phyloP scores from a whole-genome alignment of 805 yeast genomes.

The Candida odintsovae region DNA sequence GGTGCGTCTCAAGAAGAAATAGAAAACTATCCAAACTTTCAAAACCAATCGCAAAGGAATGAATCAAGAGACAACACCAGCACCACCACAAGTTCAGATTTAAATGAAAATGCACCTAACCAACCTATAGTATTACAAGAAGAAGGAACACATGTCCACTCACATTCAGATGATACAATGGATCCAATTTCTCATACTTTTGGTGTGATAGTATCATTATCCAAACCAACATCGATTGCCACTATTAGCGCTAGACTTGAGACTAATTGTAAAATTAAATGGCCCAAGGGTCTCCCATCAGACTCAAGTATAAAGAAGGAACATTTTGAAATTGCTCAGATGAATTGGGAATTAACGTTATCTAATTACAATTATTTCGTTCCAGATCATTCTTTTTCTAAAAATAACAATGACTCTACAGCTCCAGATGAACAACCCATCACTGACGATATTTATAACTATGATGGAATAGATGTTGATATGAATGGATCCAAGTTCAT shows the following conservation, averaged over 20 bases:
- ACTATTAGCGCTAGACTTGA: conserved; percentile 37
- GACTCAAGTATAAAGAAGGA: conserved; percentile 39
- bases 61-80: background rate
- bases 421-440: conserved; percentile 11
- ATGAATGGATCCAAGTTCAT: conserved; percentile 6
- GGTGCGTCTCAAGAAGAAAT: conserved; percentile 23
- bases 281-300: conserved; percentile 52
- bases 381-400: conserved; percentile 10
- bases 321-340: conserved; percentile 40
- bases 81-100: background rate
- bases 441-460: conserved; percentile 14
- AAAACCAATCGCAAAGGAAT: background rate
- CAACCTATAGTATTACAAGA: conserved; percentile 21
- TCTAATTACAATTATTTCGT: conserved; percentile 40
- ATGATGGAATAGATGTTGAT: conserved; percentile 5
- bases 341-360: conserved; percentile 40
- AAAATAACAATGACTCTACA: background rate
- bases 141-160: conserved; percentile 29
- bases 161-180: conserved; percentile 27
- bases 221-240: conserved; percentile 33
- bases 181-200: conserved; percentile 45
- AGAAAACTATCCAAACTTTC: conserved; percentile 6
- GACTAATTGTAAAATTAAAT: conserved; percentile 38
- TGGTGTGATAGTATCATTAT: conserved; percentile 43
- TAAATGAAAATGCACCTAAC: background rate